These are phyloP conservation scores for Pichia cactophila DNA, from an alignment of 1,139 yeast genomes.

Conservation along the genomic window DNA sequence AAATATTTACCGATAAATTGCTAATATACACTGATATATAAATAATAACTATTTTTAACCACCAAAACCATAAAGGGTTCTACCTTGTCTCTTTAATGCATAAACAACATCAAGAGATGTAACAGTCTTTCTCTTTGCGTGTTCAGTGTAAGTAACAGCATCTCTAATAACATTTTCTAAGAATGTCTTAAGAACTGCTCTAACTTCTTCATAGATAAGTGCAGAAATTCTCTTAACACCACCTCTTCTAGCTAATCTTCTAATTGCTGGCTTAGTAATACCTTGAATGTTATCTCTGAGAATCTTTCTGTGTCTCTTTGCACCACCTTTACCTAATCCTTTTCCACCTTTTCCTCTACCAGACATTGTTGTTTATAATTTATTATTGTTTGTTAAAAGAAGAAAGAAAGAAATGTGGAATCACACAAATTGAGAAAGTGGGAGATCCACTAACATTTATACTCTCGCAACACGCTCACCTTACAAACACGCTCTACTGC, in stretches of 20 bases:
- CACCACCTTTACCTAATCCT: conserved; percentile 99
- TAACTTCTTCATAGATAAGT: conserved; percentile 96
- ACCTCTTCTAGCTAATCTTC: conserved; percentile 99
- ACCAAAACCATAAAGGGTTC: conserved; percentile 99
- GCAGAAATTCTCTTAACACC: conserved; percentile 99
- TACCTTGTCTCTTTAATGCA: conserved; percentile 99
- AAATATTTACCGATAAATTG: neutral
- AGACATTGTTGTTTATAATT: conserved; percentile 53
- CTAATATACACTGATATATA: conserved; percentile 10
- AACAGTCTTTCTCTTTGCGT: conserved; percentile 99
- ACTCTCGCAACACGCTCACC: neutral
- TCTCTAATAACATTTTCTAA: conserved; percentile 97
- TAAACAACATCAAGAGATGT: conserved; percentile 97
- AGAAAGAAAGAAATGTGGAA: neutral
- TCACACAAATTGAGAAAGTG: neutral
- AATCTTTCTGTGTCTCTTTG: conserved; percentile 99
- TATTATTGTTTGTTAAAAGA: conserved; percentile 4
- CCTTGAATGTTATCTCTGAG: conserved; percentile 99
- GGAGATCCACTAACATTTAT: neutral
- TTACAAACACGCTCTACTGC: too few relatives aligned
- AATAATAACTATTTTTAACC: conserved; percentile 47
- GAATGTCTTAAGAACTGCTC: conserved; percentile 94
- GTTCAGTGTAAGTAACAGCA: conserved; percentile 98
- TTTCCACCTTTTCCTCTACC: conserved; percentile 99
- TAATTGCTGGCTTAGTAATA: conserved; percentile 98